Evolutionary conservation across 2,329 filamentous ascomycete species (phyloP), one percentile per base, ranked within the genome.

Genomic region (Diaporthe sp.): DNA sequence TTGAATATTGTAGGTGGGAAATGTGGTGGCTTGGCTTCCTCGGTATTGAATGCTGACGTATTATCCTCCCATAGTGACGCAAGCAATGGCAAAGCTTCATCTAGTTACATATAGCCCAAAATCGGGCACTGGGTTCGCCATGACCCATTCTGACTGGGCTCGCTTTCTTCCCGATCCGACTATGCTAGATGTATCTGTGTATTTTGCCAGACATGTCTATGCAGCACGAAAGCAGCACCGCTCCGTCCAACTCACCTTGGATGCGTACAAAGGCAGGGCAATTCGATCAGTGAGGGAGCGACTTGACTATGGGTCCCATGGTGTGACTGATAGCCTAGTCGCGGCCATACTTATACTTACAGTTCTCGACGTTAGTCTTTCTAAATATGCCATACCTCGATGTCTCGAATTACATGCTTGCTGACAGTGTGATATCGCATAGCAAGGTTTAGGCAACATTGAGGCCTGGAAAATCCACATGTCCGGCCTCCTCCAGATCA

Each of bases 51-150:
- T 4, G 19, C 60, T 66, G 28, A 47, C 28, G 0, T 8, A 42
- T n/a, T 10, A 10, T 1, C 8, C 2, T 47, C 10, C 1, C 12
- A 4, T 19, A 66, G 60, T 66, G 40, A 33, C 28, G 8, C 28
- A 33, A 50, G 60, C 40, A 35, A 66, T 66, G 60, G 60, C 47
- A 66, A 66, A 22, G 28, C 40, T 66, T 8, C 60, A 47, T 66
- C n/a, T 66, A 25, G 60, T 66, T 10, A 45, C 60, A 50, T 28
- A 66, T 3, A 66, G 47, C 15, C 40, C 40, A n/a, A 42, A 66
- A 66, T 50, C 42, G 19, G 42, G 50, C 25, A 33, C 40, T 47
- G 40, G 40, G 6, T 8, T 66, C 19, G 60, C 60, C 8, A 30
- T 50, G 25, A 15, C 15, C 15, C 40, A 66, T 9, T 66, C 60